Evolutionary conservation across 1,139 yeast genomes (phyloP).

Genomic region (Geotrichum europaeum): DNA sequence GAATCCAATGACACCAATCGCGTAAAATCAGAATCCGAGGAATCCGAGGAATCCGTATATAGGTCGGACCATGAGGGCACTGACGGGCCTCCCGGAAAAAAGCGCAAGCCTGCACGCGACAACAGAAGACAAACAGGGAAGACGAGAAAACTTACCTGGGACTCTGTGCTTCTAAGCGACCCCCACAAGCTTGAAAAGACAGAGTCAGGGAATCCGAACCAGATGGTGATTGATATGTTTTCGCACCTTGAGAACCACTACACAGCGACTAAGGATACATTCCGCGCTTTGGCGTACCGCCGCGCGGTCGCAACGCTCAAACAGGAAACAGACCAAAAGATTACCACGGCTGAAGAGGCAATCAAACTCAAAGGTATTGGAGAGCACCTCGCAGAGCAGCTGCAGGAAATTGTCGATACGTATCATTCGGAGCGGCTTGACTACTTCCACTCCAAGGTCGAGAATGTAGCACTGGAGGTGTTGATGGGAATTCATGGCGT

Average conservation of each 20-base stretch:
- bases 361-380: conserved; percentile 43
- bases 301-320: conserved; percentile 42
- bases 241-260: not conserved
- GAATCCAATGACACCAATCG: not conserved
- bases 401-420: conserved; percentile 44
- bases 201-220: not conserved
- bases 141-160: not conserved
- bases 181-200: not conserved
- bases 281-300: conserved; percentile 43
- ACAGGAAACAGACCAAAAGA: conserved; percentile 26
- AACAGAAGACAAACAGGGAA: not conserved
- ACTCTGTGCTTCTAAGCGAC: not conserved
- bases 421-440: conserved; percentile 40
- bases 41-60: not conserved
- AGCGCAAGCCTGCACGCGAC: conserved; percentile 15
- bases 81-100: conserved; percentile 22
- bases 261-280: conserved; percentile 39
- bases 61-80: not conserved
- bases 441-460: conserved; percentile 23
- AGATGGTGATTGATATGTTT: conserved; percentile 33
- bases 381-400: conserved; percentile 42
- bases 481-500: conserved; percentile 50
- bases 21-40: not conserved
- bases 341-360: conserved; percentile 42
- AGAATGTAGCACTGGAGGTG: conserved; percentile 30